A percentile compares a stretch with the other conserved stretches of the same genome.
phyloP scores from a whole-genome alignment of 2,329 filamentous ascomycete genomes.

The Botryosphaeria agaves region DNA sequence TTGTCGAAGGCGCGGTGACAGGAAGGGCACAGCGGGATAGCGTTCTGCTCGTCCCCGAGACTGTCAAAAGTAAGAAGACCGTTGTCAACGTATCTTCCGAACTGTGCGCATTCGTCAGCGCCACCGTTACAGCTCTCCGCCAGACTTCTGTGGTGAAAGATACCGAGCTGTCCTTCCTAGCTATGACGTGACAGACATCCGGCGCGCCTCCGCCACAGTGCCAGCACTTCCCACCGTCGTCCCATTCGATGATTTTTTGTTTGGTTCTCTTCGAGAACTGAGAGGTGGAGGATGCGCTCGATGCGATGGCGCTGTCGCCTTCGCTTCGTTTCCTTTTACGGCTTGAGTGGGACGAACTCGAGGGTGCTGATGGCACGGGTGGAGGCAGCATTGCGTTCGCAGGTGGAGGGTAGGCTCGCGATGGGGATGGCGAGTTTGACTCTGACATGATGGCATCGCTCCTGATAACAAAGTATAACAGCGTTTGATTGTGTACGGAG shows the following conservation, averaged over 20 bases:
- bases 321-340: background rate
- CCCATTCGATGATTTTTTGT: background rate
- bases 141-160: background rate
- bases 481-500: background rate
- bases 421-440: background rate
- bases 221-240: constrained; percentile 1
- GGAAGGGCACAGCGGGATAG: constrained; percentile 1
- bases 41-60: background rate
- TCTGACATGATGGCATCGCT: background rate
- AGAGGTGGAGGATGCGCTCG: constrained; percentile 1
- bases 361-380: too few species aligned
- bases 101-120: constrained; percentile 1
- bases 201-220: constrained; percentile 1
- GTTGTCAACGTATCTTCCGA: constrained; percentile 1
- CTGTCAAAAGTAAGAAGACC: constrained; percentile 2
- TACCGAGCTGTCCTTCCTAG: constrained; percentile 1
- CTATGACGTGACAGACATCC: constrained; percentile 1
- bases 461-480: background rate
- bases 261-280: background rate
- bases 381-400: too few species aligned
- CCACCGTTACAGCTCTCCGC: background rate
- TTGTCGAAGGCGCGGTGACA: constrained; percentile 2
- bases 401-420: too few species aligned
- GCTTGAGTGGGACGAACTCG: too few species aligned
- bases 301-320: constrained; percentile 1